A percentile compares a stretch with the other conserved stretches of the same genome.
phyloP scores from a whole-genome alignment of 208 protist genomes.

The Wallacemonas sp. region DNA sequence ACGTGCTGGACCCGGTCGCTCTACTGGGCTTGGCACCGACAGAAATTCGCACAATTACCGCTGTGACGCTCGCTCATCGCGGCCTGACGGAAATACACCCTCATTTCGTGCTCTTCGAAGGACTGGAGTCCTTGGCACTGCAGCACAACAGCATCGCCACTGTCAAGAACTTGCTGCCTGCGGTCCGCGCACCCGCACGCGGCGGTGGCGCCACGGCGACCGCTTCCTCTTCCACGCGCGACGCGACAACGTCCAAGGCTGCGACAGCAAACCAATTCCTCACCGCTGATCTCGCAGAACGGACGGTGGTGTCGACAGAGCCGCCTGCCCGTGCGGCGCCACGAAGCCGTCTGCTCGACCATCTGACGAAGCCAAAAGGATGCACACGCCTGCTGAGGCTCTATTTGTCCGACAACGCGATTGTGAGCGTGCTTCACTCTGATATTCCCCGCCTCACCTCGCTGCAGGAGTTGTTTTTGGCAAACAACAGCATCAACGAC shows the following conservation, averaged over 20 bases:
- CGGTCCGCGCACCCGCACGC: constrained; percentile 26
- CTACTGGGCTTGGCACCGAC: constrained; percentile 45
- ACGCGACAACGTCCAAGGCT: too few relatives aligned
- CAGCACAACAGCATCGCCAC: constrained; percentile 55
- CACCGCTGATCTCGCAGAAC: too few relatives aligned
- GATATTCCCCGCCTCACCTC: constrained; percentile 49
- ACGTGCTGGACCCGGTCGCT: constrained; percentile 57
- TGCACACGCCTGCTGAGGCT: constrained; percentile 60
- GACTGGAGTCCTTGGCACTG: constrained; percentile 64
- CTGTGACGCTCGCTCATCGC: constrained; percentile 47
- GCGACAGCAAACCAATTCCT: too few relatives aligned
- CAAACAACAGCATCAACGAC: constrained; percentile 60
- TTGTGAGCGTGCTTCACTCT: constrained; percentile 36
- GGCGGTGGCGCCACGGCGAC: too few relatives aligned
- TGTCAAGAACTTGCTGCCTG: constrained; percentile 44
- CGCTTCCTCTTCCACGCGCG: too few relatives aligned
- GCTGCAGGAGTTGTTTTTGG: constrained; percentile 64
- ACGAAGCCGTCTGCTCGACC: constrained; percentile 19
- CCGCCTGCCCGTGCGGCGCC: too few relatives aligned
- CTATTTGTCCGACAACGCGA: constrained; percentile 35
- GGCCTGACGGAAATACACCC: constrained; percentile 59
- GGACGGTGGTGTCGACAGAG: too few relatives aligned
- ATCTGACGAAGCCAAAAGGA: constrained; percentile 23
- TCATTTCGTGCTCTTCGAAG: constrained; percentile 60
- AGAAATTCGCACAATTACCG: constrained; percentile 30